Evolutionary conservation across 805 yeast species (phyloP).

Genomic region (Cyberlindnera nakhonratchasimensis): DNA sequence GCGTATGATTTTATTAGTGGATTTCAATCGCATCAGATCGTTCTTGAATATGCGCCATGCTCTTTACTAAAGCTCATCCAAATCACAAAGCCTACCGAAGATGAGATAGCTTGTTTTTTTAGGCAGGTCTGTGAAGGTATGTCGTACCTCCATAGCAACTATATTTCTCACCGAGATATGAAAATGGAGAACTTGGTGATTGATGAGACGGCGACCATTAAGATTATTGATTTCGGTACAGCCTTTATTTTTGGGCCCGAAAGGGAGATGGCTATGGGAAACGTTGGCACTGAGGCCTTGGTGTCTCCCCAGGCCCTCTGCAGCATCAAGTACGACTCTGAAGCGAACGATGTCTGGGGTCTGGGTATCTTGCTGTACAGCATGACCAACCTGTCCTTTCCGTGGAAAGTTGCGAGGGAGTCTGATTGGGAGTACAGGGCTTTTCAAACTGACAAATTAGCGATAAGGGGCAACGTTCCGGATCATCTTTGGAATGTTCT

Average conservation of each 20-base stretch:
- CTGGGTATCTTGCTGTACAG: conserved; percentile 84
- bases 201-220: conserved; percentile 63
- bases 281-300: conserved; percentile 92
- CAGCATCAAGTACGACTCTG: conserved; percentile 68
- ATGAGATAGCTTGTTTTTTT: conserved; percentile 74
- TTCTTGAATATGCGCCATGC: conserved; percentile 87
- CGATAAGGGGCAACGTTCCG: conserved; percentile 9
- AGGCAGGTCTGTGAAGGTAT: conserved; percentile 78
- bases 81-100: conserved; percentile 63
- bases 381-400: conserved; percentile 49
- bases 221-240: conserved; percentile 89
- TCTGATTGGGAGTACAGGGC: conserved; percentile 29
- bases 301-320: conserved; percentile 85
- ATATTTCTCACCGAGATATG: conserved; percentile 87
- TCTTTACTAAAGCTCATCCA: conserved; percentile 87
- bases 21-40: conserved; percentile 52
- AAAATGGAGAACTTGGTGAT: conserved; percentile 92
- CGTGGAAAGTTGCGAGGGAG: conserved; percentile 45
- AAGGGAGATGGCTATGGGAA: conserved; percentile 64
- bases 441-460: conserved; percentile 2
- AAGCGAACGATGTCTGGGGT: conserved; percentile 85
- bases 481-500: conserved; percentile 4
- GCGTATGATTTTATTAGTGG: conserved; percentile 73
- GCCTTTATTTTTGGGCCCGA: conserved; percentile 63
- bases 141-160: conserved; percentile 63